Conservation (phyloP, 2,329 filamentous ascomycete species). For the Neopestalotiopsis rosae region DNA sequence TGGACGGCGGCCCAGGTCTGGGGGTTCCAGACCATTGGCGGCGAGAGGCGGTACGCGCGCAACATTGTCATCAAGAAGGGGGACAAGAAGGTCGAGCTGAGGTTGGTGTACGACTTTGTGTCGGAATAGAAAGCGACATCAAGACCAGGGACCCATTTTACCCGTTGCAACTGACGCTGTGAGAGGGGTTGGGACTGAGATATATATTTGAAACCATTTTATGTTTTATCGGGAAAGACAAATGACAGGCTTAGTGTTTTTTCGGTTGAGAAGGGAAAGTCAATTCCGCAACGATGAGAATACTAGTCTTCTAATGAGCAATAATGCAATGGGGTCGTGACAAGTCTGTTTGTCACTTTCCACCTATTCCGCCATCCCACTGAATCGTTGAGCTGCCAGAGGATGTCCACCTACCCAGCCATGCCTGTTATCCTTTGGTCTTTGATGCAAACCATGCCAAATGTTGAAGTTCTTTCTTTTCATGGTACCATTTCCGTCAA, state of each 20-base stretch:
- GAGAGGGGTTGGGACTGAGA: no score
- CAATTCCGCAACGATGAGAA: neutral
- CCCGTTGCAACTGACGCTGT: no score
- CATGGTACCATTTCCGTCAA: neutral
- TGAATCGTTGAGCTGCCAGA: neutral
- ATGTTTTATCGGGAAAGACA: no score
- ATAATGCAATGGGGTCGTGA: neutral
- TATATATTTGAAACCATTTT: no score
- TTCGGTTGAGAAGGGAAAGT: neutral
- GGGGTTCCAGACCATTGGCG: constrained; percentile 63
- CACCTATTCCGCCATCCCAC: neutral
- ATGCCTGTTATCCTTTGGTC: neutral
- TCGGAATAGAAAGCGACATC: constrained; percentile 22
- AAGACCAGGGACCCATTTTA: no score
- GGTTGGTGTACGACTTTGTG: constrained; percentile 62
- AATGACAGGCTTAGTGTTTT: neutral
- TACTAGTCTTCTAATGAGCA: neutral
- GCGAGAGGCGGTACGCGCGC: constrained; percentile 57
- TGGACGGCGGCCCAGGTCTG: constrained; percentile 65
- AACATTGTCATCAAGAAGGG: constrained; percentile 60
- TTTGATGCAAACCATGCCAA: constrained; percentile 1
- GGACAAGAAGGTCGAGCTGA: constrained; percentile 51
- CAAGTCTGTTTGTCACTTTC: neutral
- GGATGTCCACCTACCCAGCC: neutral
- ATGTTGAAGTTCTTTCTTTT: neutral